Percentiles rank a stretch among this genome's conserved stretches.
These are phyloP conservation scores for Holtermanniella nyarrowii DNA, from an alignment of 768 basidiomycete species.

Conservation along the genomic window DNA sequence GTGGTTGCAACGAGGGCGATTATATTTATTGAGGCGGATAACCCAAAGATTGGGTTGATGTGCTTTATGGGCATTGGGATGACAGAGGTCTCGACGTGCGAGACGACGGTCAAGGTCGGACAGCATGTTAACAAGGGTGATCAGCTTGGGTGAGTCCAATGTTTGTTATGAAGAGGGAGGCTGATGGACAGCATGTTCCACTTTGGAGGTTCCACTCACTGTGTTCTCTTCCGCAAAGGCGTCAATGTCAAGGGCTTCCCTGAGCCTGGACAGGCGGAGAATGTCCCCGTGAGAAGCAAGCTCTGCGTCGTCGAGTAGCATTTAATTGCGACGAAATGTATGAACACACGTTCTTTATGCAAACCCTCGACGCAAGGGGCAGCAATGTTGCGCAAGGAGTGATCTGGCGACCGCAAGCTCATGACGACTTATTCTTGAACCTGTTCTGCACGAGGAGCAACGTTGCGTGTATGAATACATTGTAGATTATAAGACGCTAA, in stretches of 20 bases:
- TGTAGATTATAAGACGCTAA: too few species aligned
- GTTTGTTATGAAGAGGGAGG: background rate
- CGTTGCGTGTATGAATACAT: too few species aligned
- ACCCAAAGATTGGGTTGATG: conserved; percentile 50
- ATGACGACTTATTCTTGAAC: too few species aligned
- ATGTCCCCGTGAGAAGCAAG: conserved; percentile 39
- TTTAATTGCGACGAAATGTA: background rate
- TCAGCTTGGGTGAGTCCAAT: conserved; percentile 44
- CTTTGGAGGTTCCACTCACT: conserved; percentile 53
- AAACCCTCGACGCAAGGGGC: too few species aligned
- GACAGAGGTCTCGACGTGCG: conserved; percentile 55
- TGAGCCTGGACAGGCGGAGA: conserved; percentile 16
- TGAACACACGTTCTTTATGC: background rate
- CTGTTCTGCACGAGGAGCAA: too few species aligned
- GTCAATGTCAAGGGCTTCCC: conserved; percentile 40
- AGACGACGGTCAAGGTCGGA: conserved; percentile 46
- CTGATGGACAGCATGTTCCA: conserved; percentile 44
- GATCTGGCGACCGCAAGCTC: too few species aligned
- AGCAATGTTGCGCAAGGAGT: too few species aligned
- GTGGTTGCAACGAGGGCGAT: conserved; percentile 48
- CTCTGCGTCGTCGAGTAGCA: conserved; percentile 28
- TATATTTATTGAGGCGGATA: conserved; percentile 52
- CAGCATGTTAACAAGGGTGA: conserved; percentile 49
- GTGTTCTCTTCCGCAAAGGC: conserved; percentile 46
- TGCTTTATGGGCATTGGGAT: conserved; percentile 55